Evolutionary conservation across 2,329 filamentous ascomycete genomes (phyloP).

Genomic region (Neonectria faginata): DNA sequence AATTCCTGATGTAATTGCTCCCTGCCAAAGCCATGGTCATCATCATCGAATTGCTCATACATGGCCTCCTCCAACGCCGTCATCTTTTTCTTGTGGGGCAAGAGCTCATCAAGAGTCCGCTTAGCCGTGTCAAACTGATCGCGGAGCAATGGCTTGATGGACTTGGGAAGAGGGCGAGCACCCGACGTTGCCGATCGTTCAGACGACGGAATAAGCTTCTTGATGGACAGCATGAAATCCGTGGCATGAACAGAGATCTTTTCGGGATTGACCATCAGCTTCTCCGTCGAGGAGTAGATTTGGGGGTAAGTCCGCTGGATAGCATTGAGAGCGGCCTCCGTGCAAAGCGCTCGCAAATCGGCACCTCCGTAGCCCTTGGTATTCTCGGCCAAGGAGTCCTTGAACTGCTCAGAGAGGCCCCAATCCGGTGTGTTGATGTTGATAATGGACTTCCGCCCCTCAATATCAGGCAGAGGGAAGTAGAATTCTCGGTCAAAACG

Average conservation of each 20-base stretch:
- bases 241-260: slow-evolving; percentile 90
- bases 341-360: slow-evolving; percentile 92
- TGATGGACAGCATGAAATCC: slow-evolving; percentile 97
- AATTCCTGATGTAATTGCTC: slow-evolving; percentile 84
- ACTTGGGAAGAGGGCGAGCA: slow-evolving; percentile 81
- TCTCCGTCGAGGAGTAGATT: slow-evolving; percentile 91
- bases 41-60: slow-evolving; percentile 86
- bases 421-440: slow-evolving; percentile 96
- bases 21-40: slow-evolving; percentile 84
- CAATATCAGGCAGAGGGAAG: slow-evolving; percentile 88
- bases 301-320: slow-evolving; percentile 97
- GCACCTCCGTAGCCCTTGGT: slow-evolving; percentile 98
- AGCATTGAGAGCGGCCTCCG: slow-evolving; percentile 93
- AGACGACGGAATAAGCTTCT: slow-evolving; percentile 95
- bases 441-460: slow-evolving; percentile 85
- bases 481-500: slow-evolving; percentile 98
- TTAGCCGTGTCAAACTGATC: slow-evolving; percentile 78
- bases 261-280: slow-evolving; percentile 86
- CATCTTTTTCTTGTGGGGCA: slow-evolving; percentile 86
- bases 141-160: slow-evolving; percentile 83
- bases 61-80: slow-evolving; percentile 95
- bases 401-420: slow-evolving; percentile 85
- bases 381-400: slow-evolving; percentile 83
- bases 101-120: slow-evolving; percentile 75
- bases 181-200: slow-evolving; percentile 89